Evolutionary conservation across 345 rosid species (phyloP).

Genomic region (Moricandia moricandioides): DNA sequence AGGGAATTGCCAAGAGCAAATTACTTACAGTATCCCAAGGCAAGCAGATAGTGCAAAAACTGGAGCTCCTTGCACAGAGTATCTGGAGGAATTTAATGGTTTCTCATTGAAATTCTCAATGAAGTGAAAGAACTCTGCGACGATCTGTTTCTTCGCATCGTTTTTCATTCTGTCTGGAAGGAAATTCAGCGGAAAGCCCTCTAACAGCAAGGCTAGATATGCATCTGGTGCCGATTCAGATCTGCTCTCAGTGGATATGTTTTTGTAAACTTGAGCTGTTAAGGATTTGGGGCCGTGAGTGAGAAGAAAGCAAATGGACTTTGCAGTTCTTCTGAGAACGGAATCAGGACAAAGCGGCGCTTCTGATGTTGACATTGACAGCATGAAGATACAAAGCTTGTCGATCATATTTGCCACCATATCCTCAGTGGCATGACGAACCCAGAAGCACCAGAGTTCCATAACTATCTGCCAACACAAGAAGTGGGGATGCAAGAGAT

Average conservation of each 20-base stretch:
- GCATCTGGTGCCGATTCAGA: slow-evolving; percentile 48
- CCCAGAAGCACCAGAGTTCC: slow-evolving; percentile 87
- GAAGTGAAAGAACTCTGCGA: slow-evolving; percentile 55
- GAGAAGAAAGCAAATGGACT: slow-evolving; percentile 60
- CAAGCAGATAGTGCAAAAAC: slow-evolving; percentile 69
- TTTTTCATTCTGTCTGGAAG: slow-evolving; percentile 51
- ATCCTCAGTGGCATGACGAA: slow-evolving; percentile 57
- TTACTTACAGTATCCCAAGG: slow-evolving; percentile 66
- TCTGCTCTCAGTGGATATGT: slow-evolving; percentile 39
- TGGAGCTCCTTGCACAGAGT: slow-evolving; percentile 50
- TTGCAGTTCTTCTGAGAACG: slow-evolving; percentile 66
- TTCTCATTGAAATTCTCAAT: slow-evolving; percentile 45
- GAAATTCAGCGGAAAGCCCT: slow-evolving; percentile 69
- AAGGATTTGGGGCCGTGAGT: slow-evolving; percentile 47
- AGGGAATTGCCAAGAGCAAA: neutral
- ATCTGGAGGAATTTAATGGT: slow-evolving; percentile 32
- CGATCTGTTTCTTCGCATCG: slow-evolving; percentile 51
- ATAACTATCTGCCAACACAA: slow-evolving; percentile 73
- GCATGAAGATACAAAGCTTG: slow-evolving; percentile 56
- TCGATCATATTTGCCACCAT: slow-evolving; percentile 44
- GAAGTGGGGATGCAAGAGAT: slow-evolving; percentile 81
- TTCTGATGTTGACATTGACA: slow-evolving; percentile 51
- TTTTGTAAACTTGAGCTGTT: slow-evolving; percentile 54
- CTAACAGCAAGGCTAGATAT: slow-evolving; percentile 61
- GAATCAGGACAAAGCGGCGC: slow-evolving; percentile 52